phyloP scores from a whole-genome alignment of 108 stramenopile genomes.

The Nannochloropsis granulata region DNA sequence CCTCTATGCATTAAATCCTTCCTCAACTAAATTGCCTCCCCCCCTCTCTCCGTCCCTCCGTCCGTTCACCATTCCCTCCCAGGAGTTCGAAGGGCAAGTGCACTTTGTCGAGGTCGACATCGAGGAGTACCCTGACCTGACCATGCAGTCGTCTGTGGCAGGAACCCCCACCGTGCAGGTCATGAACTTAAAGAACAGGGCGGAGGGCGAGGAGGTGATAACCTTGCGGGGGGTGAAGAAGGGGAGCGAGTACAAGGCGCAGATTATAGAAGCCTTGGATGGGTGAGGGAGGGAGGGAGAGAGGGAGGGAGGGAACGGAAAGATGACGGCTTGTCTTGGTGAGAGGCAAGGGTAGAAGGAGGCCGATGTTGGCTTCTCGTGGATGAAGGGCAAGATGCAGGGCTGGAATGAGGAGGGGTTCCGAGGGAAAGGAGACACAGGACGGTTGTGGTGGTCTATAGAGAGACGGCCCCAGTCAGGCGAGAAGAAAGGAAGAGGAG shows the following conservation, averaged over 20 bases:
- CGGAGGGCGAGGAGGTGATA: conserved; percentile 2
- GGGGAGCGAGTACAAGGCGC: conserved; percentile 2
- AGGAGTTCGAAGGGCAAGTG: conserved; percentile 3
- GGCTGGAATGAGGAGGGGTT: no score
- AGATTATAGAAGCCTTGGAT: neutral
- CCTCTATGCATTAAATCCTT: no score
- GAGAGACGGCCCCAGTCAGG: no score
- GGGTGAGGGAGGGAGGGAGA: neutral
- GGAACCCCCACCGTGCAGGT: conserved; percentile 22
- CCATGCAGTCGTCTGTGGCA: neutral
- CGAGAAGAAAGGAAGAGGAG: no score
- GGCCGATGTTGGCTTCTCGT: neutral
- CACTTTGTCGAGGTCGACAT: conserved; percentile 23
- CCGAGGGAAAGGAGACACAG: no score
- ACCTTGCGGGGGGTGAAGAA: conserved; percentile 16
- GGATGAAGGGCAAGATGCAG: neutral
- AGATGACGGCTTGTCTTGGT: neutral
- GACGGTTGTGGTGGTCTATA: no score
- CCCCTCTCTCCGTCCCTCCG: neutral
- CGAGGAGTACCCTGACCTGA: conserved; percentile 8
- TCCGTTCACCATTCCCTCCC: neutral
- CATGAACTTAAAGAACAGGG: conserved; percentile 12
- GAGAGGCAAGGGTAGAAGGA: neutral
- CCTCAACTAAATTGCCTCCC: no score
- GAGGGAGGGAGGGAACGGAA: neutral